A percentile compares a stretch with the other conserved stretches of the same genome.
Conservation (phyloP, 495 filamentous ascomycete genomes). For the Paragyromitra xinjiangensis region DNA sequence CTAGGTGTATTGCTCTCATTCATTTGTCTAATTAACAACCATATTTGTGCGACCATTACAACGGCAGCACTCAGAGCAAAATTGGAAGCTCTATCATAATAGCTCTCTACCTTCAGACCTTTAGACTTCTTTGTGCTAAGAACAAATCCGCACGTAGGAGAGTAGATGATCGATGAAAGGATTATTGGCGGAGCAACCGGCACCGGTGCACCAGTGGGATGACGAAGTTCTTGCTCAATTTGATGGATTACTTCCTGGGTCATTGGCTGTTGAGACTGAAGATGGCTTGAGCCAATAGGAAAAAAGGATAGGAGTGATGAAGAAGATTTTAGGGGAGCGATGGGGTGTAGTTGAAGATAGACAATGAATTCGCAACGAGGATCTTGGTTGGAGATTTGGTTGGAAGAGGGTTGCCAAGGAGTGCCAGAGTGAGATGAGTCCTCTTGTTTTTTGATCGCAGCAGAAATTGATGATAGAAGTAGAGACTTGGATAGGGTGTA, state of each 20-base stretch:
- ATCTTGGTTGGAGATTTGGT: conserved; percentile 66
- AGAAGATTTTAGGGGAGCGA: conserved; percentile 61
- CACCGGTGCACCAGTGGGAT: conserved; percentile 81
- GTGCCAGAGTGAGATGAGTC: conserved; percentile 61
- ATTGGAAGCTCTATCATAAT: conserved; percentile 70
- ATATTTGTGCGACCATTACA: conserved; percentile 73
- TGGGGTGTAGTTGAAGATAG: conserved; percentile 82
- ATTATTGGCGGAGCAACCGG: conserved; percentile 72
- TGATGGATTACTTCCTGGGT: conserved; percentile 65
- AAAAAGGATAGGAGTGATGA: conserved; percentile 47
- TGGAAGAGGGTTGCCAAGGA: conserved; percentile 65
- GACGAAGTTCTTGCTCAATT: conserved; percentile 85
- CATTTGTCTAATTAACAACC: conserved; percentile 81
- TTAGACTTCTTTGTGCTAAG: conserved; percentile 88
- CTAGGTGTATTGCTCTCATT: conserved; percentile 95
- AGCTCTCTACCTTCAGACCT: conserved; percentile 79
- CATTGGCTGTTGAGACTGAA: conserved; percentile 54
- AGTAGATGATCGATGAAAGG: conserved; percentile 88
- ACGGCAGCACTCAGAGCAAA: conserved; percentile 73
- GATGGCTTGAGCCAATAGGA: conserved; percentile 58
- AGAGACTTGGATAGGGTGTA: conserved; percentile 73
- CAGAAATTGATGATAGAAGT: conserved; percentile 74
- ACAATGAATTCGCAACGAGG: conserved; percentile 89
- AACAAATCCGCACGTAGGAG: conserved; percentile 90
- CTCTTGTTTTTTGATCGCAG: conserved; percentile 71